phyloP scores from a whole-genome alignment of 2,329 filamentous ascomycete species.

The Paracorniculantispora psalliotae region DNA sequence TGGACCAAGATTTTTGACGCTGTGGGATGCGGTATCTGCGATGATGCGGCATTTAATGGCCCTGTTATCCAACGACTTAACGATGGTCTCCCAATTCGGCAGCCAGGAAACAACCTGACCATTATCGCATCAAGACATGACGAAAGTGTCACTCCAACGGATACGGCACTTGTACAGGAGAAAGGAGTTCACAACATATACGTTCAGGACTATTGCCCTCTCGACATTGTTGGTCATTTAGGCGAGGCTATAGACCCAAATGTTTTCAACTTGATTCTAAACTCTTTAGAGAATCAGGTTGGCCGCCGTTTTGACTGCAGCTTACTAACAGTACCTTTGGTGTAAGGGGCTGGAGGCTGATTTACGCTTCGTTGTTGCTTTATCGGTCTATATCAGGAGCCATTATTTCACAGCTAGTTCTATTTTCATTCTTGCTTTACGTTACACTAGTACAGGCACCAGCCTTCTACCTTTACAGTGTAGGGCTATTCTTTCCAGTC shows the following conservation, averaged over 20 bases:
- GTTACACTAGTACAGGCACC: too few species aligned
- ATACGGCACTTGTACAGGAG: conserved; percentile 9
- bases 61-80: conserved; percentile 13
- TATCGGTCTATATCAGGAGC: too few species aligned
- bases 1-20: background rate
- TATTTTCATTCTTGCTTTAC: too few species aligned
- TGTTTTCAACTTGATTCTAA: conserved; percentile 15
- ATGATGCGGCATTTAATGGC: conserved; percentile 14
- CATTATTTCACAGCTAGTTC: too few species aligned
- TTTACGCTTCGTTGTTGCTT: too few species aligned
- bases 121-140: conserved; percentile 15
- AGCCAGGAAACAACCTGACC: conserved; percentile 15
- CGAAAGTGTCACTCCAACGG: conserved; percentile 14
- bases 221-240: conserved; percentile 16
- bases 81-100: conserved; percentile 6
- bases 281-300: conserved; percentile 14
- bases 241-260: conserved; percentile 13
- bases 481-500: too few species aligned
- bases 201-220: conserved; percentile 16
- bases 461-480: too few species aligned
- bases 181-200: conserved; percentile 15
- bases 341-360: too few species aligned
- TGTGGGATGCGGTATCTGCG: conserved; percentile 15
- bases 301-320: conserved; percentile 5
- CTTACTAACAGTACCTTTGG: background rate